Evolutionary conservation across 306 rosid genomes (phyloP).

Genomic region (Cucurbita moschata): DNA sequence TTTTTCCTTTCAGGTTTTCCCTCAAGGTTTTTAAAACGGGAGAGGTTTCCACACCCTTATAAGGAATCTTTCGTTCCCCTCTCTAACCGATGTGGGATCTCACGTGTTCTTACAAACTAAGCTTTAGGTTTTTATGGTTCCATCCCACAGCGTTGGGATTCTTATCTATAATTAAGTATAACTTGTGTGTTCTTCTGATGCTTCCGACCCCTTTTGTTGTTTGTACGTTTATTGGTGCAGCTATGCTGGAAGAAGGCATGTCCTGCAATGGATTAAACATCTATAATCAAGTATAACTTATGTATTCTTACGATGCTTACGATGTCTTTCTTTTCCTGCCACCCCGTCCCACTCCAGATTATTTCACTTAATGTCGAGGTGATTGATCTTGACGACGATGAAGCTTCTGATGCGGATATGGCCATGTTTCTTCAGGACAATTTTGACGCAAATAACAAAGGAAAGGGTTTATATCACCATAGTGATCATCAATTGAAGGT

Average conservation of each 20-base stretch:
- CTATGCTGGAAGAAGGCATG: neutral
- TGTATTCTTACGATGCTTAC: neutral
- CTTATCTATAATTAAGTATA: neutral
- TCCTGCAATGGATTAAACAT: neutral
- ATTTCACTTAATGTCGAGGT: conserved; percentile 16
- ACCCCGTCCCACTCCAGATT: conserved; percentile 17
- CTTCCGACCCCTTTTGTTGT: neutral
- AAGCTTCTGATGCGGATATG: conserved; percentile 16
- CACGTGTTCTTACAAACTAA: neutral
- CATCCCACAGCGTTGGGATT: neutral
- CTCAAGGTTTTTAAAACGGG: too few relatives aligned
- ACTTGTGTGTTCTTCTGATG: neutral
- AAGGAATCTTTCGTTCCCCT: too few relatives aligned
- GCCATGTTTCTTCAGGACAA: conserved; percentile 27
- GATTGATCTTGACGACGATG: conserved; percentile 44
- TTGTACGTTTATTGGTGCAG: neutral
- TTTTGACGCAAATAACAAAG: conserved; percentile 28
- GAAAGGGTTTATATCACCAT: conserved; percentile 35
- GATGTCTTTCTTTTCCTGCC: neutral
- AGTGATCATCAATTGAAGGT: conserved; percentile 36
- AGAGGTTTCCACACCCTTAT: too few relatives aligned
- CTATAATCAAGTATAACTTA: too few relatives aligned
- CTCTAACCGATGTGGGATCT: neutral
- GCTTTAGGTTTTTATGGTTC: neutral
- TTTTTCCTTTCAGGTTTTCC: too few relatives aligned